These are phyloP conservation scores for Remersonia thermophila DNA, from an alignment of 2,329 filamentous ascomycete species.

Conservation along the genomic window DNA sequence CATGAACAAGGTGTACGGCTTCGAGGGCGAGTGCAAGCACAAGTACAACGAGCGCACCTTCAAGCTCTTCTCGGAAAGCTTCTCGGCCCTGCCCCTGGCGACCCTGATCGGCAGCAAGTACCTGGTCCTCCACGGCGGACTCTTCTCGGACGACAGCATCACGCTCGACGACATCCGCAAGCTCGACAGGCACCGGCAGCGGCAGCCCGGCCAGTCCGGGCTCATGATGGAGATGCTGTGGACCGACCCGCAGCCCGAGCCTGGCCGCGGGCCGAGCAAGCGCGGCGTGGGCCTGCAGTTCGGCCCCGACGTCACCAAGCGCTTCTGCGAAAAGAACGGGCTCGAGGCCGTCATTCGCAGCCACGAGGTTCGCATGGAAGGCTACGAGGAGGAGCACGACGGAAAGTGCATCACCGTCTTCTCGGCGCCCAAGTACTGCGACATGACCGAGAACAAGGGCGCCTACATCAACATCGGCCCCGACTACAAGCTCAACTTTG, in stretches of 20 bases:
- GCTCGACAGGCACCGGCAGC: constrained; percentile 77
- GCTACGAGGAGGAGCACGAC: constrained; percentile 96
- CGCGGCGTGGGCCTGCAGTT: constrained; percentile 94
- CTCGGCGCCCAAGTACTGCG: constrained; percentile 94
- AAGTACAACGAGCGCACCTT: constrained; percentile 94
- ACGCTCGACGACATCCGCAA: constrained; percentile 90
- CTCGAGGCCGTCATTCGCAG: constrained; percentile 91
- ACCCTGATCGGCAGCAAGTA: constrained; percentile 86
- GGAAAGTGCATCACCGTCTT: constrained; percentile 96
- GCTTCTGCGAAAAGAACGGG: constrained; percentile 92
- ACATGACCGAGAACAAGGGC: constrained; percentile 94
- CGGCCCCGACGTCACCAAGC: constrained; percentile 88
- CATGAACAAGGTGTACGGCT: constrained; percentile 98
- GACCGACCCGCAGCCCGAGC: constrained; percentile 84
- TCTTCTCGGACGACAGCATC: constrained; percentile 91
- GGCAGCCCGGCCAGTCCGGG: constrained; percentile 83
- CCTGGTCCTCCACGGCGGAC: constrained; percentile 82
- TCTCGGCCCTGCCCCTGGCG: constrained; percentile 84
- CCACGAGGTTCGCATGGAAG: constrained; percentile 97
- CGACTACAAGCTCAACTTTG: constrained; percentile 81
- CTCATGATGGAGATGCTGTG: constrained; percentile 99
- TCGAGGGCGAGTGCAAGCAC: constrained; percentile 94
- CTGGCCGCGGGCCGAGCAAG: constrained; percentile 88
- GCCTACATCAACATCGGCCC: constrained; percentile 95
- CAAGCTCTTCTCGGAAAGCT: constrained; percentile 96